A percentile compares a stretch with the other conserved stretches of the same genome.
Evolutionary conservation across 2,329 filamentous ascomycete genomes (phyloP).

Genomic region (Cercospora beticola): DNA sequence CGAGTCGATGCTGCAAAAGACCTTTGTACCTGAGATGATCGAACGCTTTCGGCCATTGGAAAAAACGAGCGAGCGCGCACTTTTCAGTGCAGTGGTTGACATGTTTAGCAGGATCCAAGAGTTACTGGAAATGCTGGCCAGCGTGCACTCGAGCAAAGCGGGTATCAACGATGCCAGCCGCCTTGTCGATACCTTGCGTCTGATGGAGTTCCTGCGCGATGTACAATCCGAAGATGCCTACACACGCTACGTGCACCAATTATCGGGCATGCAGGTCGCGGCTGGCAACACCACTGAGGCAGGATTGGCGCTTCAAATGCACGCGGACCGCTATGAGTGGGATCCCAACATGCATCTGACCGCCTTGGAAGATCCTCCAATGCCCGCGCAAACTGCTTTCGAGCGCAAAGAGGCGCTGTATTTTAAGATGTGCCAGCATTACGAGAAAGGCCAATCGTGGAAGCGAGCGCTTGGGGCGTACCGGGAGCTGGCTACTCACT

Average conservation of each 20-base stretch:
- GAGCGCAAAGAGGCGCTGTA: constrained; percentile 91
- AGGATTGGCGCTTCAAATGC: constrained; percentile 81
- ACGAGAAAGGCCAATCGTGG: constrained; percentile 94
- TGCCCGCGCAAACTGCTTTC: constrained; percentile 81
- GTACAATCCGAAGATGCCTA: constrained; percentile 98
- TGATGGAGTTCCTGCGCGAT: constrained; percentile 95
- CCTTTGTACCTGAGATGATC: constrained; percentile 84
- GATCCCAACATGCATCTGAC: constrained; percentile 67
- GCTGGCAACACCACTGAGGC: constrained; percentile 82
- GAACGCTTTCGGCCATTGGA: constrained; percentile 74
- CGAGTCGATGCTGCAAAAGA: constrained; percentile 85
- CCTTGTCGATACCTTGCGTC: constrained; percentile 80
- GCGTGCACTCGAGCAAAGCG: constrained; percentile 76
- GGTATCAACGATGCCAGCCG: constrained; percentile 66
- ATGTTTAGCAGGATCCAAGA: constrained; percentile 85
- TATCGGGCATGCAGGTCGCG: constrained; percentile 73
- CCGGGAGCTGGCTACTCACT: constrained; percentile 86
- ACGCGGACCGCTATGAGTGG: constrained; percentile 93
- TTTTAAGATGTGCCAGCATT: constrained; percentile 91
- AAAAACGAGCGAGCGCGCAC: constrained; percentile 64
- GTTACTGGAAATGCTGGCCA: constrained; percentile 84
- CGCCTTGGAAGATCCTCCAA: constrained; percentile 69
- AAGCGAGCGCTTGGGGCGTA: constrained; percentile 83
- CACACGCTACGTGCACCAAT: constrained; percentile 90
- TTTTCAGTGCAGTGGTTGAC: constrained; percentile 73